phyloP scores from a whole-genome alignment of 768 basidiomycete species.

The Imleria badia region DNA sequence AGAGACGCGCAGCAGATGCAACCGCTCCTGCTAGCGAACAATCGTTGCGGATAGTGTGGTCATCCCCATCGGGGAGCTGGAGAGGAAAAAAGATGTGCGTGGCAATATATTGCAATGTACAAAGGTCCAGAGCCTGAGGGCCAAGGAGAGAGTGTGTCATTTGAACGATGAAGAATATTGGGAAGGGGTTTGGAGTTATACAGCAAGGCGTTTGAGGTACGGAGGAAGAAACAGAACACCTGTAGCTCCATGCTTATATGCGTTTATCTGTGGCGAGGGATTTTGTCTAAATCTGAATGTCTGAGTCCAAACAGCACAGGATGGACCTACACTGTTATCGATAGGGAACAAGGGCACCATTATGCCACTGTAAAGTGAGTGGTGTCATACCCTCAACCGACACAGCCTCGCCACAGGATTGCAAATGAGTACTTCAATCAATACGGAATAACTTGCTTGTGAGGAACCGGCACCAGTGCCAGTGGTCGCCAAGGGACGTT shows the following conservation, averaged over 20 bases:
- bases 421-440: no score
- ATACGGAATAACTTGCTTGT: no score
- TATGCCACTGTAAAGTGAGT: no score
- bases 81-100: conserved; percentile 46
- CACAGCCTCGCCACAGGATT: no score
- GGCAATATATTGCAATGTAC: conserved; percentile 30
- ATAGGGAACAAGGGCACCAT: no score
- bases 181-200: neutral
- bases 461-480: no score
- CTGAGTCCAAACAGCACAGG: conserved; percentile 7
- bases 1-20: conserved; percentile 19
- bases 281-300: neutral
- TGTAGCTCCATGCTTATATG: neutral
- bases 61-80: conserved; percentile 38
- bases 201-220: neutral
- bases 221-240: neutral
- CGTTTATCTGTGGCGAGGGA: neutral
- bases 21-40: conserved; percentile 25
- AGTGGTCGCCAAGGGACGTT: no score
- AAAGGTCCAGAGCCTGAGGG: neutral
- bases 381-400: no score
- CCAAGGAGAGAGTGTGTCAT: conserved; percentile 10
- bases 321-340: no score
- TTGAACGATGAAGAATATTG: neutral
- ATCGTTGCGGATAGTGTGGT: conserved; percentile 29